Base-by-base conservation (phyloP, 208 protist genomes). In the Vickermania spadyakhi region DNA sequence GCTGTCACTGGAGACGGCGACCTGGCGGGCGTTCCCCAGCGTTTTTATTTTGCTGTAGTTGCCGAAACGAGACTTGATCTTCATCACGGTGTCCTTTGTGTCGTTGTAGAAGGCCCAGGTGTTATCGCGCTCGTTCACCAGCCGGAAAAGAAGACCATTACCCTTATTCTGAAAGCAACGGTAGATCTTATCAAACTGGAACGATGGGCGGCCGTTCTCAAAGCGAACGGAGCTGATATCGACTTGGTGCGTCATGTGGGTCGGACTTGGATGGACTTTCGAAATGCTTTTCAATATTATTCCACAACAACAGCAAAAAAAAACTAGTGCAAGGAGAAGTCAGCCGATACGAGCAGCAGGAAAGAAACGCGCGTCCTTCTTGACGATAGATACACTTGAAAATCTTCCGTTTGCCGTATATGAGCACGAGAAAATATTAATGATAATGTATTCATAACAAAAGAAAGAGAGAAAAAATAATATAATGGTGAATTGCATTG, bases 31-130 rank as follows among this genome's bases (percentile, higher is more conserved):
- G 25, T 23, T 11, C 11, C 25, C 21, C 7, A 55, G 51, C n/a
- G 7, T 27, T 13, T 55, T 18, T 11, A 55, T 55, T 23, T 55
- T 55, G 21, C 51, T 55, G 51, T 64, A 68, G 27, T 63, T 70
- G 13, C 73, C 71, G 60, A 93, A 85, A 42, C 60, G 66, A 11
- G 82, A 77, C 30, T 31, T 79, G 52, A 72, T 75, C 52, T 72
- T 79, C 71, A 93, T 89, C 28, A 79, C 31, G 64, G 86, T 88
- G 50, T 83, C 78, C 5, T 31, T 70, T 2, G 78, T 81, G 58
- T 85, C 78, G 56, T 85, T 85, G 71, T 85, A 85, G 63, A 80
- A 77, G 36, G 78, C 73, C 78, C 78, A 85, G 36, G 67, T 62
- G 25, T 72, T 60, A 25, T 62, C 36, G 22, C 60, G 25, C 61